Base-by-base conservation (phyloP, 306 rosid species). In the Herpetospermum pedunculosum region DNA sequence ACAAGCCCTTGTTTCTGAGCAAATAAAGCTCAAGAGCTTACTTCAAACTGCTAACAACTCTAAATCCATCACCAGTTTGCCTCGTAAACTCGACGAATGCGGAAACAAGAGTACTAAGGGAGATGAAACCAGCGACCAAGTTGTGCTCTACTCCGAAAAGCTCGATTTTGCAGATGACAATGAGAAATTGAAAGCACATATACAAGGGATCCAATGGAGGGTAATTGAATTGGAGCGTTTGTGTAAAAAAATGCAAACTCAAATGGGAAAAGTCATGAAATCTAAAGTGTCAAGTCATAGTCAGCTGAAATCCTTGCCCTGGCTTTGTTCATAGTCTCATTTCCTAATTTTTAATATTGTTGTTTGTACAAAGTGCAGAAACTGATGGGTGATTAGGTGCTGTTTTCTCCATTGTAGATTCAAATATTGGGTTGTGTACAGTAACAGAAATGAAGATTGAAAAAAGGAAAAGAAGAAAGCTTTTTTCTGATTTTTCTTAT, bases 151-250 rank as follows among this genome's bases (percentile, higher is more conserved):
- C 30, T 82, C 94, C 9, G 87, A 85, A 47, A 84, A 88, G 75
- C 79, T 83, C 15, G 89, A 87, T 78, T 67, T 77, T 80, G 70
- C 82, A 44, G 68, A 78, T 9, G 95, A 94, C 49, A 84, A 80
- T 28, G 96, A 85, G 81, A 84, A 84, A 67, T 80, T 94, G 52
- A 85, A 35, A 73, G 84, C 81, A 41, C 96, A 88, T 82, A 78
- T 94, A 81, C 91, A 88, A 85, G 99, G 97, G 78, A 94, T 91
- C 89, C 97, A 94, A 41, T 84, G 91, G 80, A 88, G 97, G 82
- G 99, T 94, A 49, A 89, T 77, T 81, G 97, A 91, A 26, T 79
- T 94, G 79, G 99, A 94, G 88, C 90, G 84, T 72, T 63, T 84
- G 6, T 91, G 97, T 83, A 84, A 54, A 76, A 94, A 89, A 83